Percentiles rank a stretch among this genome's conserved stretches.
phyloP scores from a whole-genome alignment of 768 basidiomycete species.

The Leccinum disarticulatum region DNA sequence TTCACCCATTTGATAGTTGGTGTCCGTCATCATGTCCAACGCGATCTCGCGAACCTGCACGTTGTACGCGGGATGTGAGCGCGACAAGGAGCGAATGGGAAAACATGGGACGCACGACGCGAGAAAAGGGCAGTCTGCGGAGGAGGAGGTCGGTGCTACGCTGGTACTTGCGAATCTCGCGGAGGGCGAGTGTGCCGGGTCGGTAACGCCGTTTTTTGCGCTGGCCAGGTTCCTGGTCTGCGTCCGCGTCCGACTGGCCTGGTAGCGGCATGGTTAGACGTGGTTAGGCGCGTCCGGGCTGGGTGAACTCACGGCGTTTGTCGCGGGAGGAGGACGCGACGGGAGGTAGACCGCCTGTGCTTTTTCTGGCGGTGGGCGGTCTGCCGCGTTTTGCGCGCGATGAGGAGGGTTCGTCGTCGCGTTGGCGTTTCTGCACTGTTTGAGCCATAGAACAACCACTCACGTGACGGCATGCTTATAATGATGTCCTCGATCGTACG shows the following conservation, averaged over 20 bases:
- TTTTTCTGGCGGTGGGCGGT: constrained; percentile 76
- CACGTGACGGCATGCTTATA: background rate
- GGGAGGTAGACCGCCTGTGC: constrained; percentile 60
- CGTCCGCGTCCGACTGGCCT: constrained; percentile 26
- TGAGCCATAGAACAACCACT: constrained; percentile 53
- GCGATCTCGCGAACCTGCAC: constrained; percentile 95
- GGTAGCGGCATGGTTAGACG: background rate
- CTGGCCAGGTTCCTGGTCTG: constrained; percentile 20
- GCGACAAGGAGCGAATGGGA: background rate
- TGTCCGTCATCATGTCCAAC: constrained; percentile 82
- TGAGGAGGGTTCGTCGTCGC: constrained; percentile 33
- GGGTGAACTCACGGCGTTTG: constrained; percentile 10
- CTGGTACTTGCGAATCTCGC: constrained; percentile 94
- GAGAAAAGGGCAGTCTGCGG: constrained; percentile 87
- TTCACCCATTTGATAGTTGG: constrained; percentile 54
- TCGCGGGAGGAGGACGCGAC: constrained; percentile 30
- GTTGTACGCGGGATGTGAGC: constrained; percentile 3
- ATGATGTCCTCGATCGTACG: too few relatives aligned
- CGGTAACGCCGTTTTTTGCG: constrained; percentile 69
- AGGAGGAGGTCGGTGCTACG: constrained; percentile 88
- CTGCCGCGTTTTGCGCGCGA: constrained; percentile 45
- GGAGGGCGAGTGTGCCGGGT: constrained; percentile 86
- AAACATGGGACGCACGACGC: constrained; percentile 61
- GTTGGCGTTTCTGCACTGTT: constrained; percentile 56
- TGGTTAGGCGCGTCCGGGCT: background rate